phyloP scores from a whole-genome alignment of 495 filamentous ascomycete species.

The Aspergillus sclerotiicarbonarius region DNA sequence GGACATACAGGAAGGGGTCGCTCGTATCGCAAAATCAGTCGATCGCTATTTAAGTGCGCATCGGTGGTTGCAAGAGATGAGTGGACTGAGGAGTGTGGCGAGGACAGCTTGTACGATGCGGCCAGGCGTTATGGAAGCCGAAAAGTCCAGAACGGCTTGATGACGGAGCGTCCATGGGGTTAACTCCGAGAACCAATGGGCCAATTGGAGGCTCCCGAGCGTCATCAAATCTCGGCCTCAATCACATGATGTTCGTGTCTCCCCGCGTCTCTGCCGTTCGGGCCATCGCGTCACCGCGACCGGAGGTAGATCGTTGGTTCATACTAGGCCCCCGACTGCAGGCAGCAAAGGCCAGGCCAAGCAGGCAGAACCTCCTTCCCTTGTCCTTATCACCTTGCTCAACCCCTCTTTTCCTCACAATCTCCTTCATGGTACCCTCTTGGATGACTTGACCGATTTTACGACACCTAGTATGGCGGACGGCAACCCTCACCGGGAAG shows the following conservation, averaged over 20 bases:
- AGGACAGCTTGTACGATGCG: neutral
- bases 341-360: neutral
- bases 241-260: slow-evolving; percentile 44
- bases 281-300: slow-evolving; percentile 19
- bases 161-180: slow-evolving; percentile 15
- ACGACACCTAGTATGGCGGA: slow-evolving; percentile 39
- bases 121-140: neutral
- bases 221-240: slow-evolving; percentile 30
- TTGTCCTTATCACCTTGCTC: neutral
- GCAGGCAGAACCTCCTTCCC: neutral
- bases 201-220: slow-evolving; percentile 29
- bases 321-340: neutral
- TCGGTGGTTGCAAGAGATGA: neutral
- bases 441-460: neutral
- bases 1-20: neutral
- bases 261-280: slow-evolving; percentile 24
- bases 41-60: neutral
- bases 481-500: slow-evolving; percentile 38
- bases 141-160: slow-evolving; percentile 14
- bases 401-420: neutral
- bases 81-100: neutral
- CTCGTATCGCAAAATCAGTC: neutral
- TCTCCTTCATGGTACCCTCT: neutral
- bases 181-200: slow-evolving; percentile 3
- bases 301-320: too few relatives aligned